Evolutionary conservation across 192 early-diverging fungal species (phyloP), one percentile per base, ranked within the genome.

Genomic region (Oehlia diaphana): DNA sequence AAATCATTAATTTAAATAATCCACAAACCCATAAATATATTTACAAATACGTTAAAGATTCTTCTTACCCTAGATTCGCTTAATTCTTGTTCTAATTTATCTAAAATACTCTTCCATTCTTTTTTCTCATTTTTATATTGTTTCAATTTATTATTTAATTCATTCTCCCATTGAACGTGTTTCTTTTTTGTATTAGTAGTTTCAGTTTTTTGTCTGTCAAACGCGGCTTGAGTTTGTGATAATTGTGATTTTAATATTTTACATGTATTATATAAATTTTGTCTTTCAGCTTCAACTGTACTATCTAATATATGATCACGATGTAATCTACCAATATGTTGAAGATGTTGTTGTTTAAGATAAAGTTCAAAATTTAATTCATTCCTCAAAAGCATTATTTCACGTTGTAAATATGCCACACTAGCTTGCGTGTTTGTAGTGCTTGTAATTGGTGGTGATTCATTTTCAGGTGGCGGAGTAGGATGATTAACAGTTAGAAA

Each of bases 321-420:
- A 78, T 90, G 87, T 4, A 90, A 81, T 68, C 86, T 79, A 23
- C 86, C 87, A 62, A 90, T 90, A 63, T 90, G 89, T 76, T 90
- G 89, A 9, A 90, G 81, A 53, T 90, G 88, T 35, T 90, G 89
- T 67, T 90, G 89, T 70, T 89, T 87, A 50, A 90, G 79, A 72
- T 89, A 90, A 19, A 90, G 71, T 77, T 90, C 89, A 83, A 90
- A 90, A 39, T 89, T 90, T 33, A 90, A 81, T 63, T 90, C 89
- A 44, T 90, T 90, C 74, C 86, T 80, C 8, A 89, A 72, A 33
- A 90, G 63, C 44, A 90, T 75, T 21, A 90, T 81, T 53, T 90
- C 89, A 31, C 89, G 80, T 58, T 89, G 85, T 26, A 90, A 53
- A 76, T 89, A 76, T 58, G 81, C 42, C 19, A 79, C 77, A 2